Evolutionary conservation across 1,284 basidiomycete species (phyloP), one percentile per base, ranked within the genome.

Genomic region (Ceratobasidium sp.): DNA sequence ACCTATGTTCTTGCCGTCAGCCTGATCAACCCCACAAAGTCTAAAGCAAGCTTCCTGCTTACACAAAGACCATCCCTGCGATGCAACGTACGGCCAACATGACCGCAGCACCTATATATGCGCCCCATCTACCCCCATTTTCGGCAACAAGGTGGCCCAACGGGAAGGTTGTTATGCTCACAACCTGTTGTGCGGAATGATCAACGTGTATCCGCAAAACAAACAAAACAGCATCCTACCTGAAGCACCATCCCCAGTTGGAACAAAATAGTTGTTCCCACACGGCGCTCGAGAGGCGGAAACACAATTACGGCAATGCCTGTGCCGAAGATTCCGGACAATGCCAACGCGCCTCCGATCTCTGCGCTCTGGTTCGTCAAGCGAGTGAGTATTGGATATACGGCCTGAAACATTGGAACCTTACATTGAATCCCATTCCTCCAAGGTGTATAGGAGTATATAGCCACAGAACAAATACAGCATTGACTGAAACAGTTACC

Each of bases 261-360:
- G 59, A 81, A 82, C 0, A 81, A 60, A 8, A 65, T 72, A 26
- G 80, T 75, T 1, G 79, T 81, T 0, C 82, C 82, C 0, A 78
- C 62, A 2, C 75, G 71, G 5, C 72, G 70, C 58, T 82, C 80
- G 0, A 82, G 72, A 0, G 79, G 77, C 3, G 81, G 79, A 76
- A 82, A 82, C 18, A 81, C 71, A 58, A 80, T 58, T 16, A 82
- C 70, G 61, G 81, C 69, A 59, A 80, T 60, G 12, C 80, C 69
- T 58, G 81, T 78, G 8, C 79, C 77, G 1, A 77, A 71, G 3
- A 41, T 50, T 8, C 67, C 67, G 26, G 70, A 50, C 8, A 52
- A n/a, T 14, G 76, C 74, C 50, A 82, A 76, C 2, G 80, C 77
- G 2, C 72, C 72, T 26, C 79, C 79, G 39, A 79, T 79, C 72